These are phyloP conservation scores for Mycosphaerelloides madeirae DNA, from an alignment of 2,329 filamentous ascomycete genomes.

Conservation along the genomic window DNA sequence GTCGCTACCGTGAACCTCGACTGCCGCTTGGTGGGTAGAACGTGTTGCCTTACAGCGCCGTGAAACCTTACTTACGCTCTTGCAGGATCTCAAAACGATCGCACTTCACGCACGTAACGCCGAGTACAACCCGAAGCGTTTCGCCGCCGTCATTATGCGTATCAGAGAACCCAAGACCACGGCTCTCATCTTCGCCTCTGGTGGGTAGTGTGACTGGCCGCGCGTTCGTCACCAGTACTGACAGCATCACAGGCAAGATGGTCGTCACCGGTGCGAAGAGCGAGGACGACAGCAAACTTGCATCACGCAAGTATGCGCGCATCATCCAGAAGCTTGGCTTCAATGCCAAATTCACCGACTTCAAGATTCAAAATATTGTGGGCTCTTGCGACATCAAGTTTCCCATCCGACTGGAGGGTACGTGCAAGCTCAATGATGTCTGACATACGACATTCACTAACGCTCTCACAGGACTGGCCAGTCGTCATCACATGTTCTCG, in stretches of 20 bases:
- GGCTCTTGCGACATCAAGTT: slow-evolving; percentile 99
- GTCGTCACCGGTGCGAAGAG: slow-evolving; percentile 97
- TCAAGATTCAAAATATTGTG: slow-evolving; percentile 99
- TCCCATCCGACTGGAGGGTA: slow-evolving; percentile 89
- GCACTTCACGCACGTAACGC: slow-evolving; percentile 96
- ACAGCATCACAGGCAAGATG: slow-evolving; percentile 98
- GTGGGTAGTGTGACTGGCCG: no score
- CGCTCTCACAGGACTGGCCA: slow-evolving; percentile 55
- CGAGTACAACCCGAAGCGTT: slow-evolving; percentile 88
- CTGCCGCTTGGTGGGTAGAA: slow-evolving; percentile 54
- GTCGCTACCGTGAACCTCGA: slow-evolving; percentile 95
- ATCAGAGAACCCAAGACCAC: slow-evolving; percentile 99
- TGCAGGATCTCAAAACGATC: slow-evolving; percentile 94
- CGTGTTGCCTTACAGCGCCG: background rate
- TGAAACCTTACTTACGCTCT: background rate
- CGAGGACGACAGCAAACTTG: slow-evolving; percentile 95
- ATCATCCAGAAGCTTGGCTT: slow-evolving; percentile 99
- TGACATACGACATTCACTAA: no score
- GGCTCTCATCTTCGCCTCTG: slow-evolving; percentile 91
- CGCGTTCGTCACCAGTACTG: no score
- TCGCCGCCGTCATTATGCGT: slow-evolving; percentile 70
- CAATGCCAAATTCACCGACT: slow-evolving; percentile 91
- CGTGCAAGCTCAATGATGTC: no score
- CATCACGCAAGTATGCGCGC: slow-evolving; percentile 93
- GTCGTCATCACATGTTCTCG: slow-evolving; percentile 98